phyloP scores from a whole-genome alignment of 257 asterid species.

The Solanum chiquidenum region DNA sequence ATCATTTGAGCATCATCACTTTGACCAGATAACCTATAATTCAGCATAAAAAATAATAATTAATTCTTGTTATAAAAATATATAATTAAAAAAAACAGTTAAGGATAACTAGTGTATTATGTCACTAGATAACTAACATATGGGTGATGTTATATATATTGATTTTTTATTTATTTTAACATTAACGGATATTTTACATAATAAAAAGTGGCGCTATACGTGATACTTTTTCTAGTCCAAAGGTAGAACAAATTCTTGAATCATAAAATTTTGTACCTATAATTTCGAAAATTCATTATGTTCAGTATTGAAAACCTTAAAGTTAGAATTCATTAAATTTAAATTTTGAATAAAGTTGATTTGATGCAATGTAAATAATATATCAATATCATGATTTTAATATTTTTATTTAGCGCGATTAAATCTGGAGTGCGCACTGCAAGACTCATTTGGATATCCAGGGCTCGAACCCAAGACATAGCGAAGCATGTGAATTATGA shows the following conservation, averaged over 20 bases:
- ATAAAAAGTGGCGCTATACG: too few relatives aligned
- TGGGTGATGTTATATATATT: not conserved
- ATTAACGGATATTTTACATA: not conserved
- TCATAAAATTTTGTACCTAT: not conserved
- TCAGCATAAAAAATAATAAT: too few relatives aligned
- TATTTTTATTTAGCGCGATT: too few relatives aligned
- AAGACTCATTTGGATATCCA: too few relatives aligned
- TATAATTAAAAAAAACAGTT: not conserved
- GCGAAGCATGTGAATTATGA: not conserved
- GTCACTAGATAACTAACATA: not conserved
- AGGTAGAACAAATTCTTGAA: not conserved
- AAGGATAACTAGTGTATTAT: not conserved
- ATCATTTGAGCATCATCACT: slow-evolving; percentile 42
- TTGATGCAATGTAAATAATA: not conserved
- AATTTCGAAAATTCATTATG: too few relatives aligned
- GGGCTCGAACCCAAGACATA: too few relatives aligned
- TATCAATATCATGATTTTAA: too few relatives aligned
- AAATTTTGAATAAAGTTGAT: not conserved
- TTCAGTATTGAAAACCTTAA: too few relatives aligned
- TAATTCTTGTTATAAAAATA: not conserved
- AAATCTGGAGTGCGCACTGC: too few relatives aligned
- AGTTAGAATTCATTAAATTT: not conserved
- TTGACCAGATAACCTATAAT: slow-evolving; percentile 47
- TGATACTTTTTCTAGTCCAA: not conserved
- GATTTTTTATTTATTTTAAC: not conserved